Conservation (phyloP, 2,329 filamentous ascomycete genomes). For the Apiospora saccharicola region DNA sequence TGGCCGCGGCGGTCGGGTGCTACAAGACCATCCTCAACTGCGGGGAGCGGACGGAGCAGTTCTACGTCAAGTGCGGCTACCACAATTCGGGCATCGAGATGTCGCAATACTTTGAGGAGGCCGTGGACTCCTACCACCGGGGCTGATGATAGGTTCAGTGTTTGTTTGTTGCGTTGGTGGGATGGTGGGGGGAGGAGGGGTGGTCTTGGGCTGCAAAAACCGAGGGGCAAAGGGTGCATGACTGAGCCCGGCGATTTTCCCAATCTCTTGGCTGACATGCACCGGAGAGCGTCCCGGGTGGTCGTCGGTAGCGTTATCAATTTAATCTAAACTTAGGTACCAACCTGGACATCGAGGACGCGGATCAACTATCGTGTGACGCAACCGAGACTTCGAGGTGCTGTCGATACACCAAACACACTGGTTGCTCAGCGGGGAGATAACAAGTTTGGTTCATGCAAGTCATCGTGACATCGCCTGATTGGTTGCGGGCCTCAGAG, state of each 20-base stretch:
- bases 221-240: background rate
- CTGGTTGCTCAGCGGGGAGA: background rate
- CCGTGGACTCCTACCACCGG: slow-evolving; percentile 37
- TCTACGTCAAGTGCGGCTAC: slow-evolving; percentile 62
- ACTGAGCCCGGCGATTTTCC: background rate
- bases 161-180: background rate
- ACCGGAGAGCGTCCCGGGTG: background rate
- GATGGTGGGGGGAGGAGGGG: background rate
- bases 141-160: slow-evolving; percentile 30
- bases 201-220: background rate
- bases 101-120: slow-evolving; percentile 40
- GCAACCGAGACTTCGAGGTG: slow-evolving; percentile 2
- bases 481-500: slow-evolving; percentile 9
- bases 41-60: slow-evolving; percentile 78
- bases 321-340: background rate
- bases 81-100: slow-evolving; percentile 42
- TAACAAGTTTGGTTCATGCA: slow-evolving; percentile 20
- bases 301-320: slow-evolving; percentile 14
- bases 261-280: background rate
- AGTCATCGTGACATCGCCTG: slow-evolving; percentile 22
- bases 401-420: background rate
- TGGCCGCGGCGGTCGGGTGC: slow-evolving; percentile 77
- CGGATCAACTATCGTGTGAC: background rate
- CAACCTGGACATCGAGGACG: background rate
- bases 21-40: slow-evolving; percentile 86